phyloP scores from a whole-genome alignment of 2,329 filamentous ascomycete genomes.

The Thelonectria olida region DNA sequence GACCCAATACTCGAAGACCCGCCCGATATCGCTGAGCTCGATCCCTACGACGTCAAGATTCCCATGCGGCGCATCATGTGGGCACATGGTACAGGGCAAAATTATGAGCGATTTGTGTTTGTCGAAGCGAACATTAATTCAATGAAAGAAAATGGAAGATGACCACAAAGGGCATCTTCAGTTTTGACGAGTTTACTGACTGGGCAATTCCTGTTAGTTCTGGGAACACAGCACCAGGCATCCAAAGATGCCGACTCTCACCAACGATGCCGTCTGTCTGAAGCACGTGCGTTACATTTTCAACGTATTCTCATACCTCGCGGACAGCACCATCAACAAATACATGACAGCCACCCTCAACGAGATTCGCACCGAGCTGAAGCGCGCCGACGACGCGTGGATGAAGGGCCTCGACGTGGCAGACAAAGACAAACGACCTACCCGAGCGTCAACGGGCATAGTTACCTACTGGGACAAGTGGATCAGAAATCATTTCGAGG shows the following conservation, averaged over 20 bases:
- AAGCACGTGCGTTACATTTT: neutral
- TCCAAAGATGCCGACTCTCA: neutral
- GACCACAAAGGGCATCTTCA: too few relatives aligned
- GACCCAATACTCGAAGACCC: neutral
- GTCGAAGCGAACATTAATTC: slow-evolving; percentile 6
- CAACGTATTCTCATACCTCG: slow-evolving; percentile 16
- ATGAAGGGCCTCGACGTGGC: neutral
- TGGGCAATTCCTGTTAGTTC: neutral
- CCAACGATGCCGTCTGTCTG: too few relatives aligned
- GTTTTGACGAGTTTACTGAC: neutral
- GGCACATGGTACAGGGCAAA: slow-evolving; percentile 4
- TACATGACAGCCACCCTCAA: slow-evolving; percentile 5
- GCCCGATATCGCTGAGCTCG: neutral
- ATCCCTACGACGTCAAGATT: neutral
- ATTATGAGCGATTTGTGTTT: slow-evolving; percentile 9
- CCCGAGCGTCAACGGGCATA: too few relatives aligned
- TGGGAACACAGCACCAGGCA: neutral
- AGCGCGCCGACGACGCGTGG: slow-evolving; percentile 16
- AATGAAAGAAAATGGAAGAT: slow-evolving; percentile 3
- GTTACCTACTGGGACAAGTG: too few relatives aligned
- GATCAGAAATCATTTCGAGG: too few relatives aligned
- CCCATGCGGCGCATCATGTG: slow-evolving; percentile 11
- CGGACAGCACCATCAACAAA: neutral
- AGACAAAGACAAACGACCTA: too few relatives aligned
- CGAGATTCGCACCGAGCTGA: slow-evolving; percentile 7